A percentile compares a stretch with the other conserved stretches of the same genome.
These are phyloP conservation scores for Coemansia erecta DNA, from an alignment of 192 early-diverging fungal species.

Conservation along the genomic window DNA sequence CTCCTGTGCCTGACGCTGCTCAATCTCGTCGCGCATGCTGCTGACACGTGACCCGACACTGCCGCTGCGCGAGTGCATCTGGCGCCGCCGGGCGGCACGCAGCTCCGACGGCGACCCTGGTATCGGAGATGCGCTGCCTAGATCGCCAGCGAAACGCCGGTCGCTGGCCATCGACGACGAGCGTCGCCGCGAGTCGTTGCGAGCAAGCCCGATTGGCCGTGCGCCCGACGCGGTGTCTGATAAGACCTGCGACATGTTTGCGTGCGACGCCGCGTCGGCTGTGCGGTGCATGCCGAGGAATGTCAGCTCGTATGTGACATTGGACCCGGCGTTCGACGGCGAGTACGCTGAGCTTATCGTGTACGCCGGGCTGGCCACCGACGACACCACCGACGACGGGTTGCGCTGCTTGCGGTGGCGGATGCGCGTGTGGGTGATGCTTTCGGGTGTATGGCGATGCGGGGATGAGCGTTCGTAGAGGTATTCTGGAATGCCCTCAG, in stretches of 20 bases:
- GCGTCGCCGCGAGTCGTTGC: constrained; percentile 12
- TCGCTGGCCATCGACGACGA: constrained; percentile 20
- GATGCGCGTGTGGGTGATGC: constrained; percentile 47
- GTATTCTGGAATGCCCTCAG: constrained; percentile 7
- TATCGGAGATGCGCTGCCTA: background rate
- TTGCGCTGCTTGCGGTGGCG: constrained; percentile 33
- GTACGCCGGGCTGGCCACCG: constrained; percentile 33
- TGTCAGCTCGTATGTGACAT: constrained; percentile 45
- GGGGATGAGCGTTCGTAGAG: constrained; percentile 20
- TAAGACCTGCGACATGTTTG: constrained; percentile 16
- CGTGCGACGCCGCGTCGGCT: constrained; percentile 30
- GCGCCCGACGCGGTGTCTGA: constrained; percentile 3
- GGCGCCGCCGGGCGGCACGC: constrained; percentile 7
- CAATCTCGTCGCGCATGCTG: constrained; percentile 46
- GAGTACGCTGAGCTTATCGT: constrained; percentile 48
- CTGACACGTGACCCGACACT: constrained; percentile 47
- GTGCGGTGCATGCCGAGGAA: constrained; percentile 45
- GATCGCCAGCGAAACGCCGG: background rate
- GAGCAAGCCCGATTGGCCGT: constrained; percentile 4
- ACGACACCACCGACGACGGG: constrained; percentile 24
- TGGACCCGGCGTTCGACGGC: constrained; percentile 48
- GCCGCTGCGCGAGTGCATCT: constrained; percentile 32
- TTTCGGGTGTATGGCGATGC: constrained; percentile 17
- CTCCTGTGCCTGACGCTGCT: constrained; percentile 21
- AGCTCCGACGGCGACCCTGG: background rate